Conservation (phyloP, 352 stramenopile species). For the Discostella stelligera region DNA sequence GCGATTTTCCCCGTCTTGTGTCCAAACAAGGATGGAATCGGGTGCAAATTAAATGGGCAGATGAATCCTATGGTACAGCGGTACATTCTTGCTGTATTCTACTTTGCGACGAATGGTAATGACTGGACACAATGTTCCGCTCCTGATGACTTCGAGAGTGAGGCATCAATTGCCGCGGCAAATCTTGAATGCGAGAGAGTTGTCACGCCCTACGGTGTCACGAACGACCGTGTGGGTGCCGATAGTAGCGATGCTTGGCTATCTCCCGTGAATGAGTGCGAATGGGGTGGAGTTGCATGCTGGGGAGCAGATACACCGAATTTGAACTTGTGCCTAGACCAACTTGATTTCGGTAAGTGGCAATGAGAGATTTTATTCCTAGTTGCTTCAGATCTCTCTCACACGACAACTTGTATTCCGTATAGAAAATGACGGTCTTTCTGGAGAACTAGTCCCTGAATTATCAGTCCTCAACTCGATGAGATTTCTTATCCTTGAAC, state of each 20-base stretch:
- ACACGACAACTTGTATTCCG: background rate
- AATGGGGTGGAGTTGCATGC: constrained; percentile 70
- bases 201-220: constrained; percentile 26
- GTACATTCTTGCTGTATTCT: constrained; percentile 58
- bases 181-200: constrained; percentile 26
- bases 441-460: constrained; percentile 56
- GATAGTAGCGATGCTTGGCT: constrained; percentile 36
- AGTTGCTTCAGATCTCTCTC: background rate
- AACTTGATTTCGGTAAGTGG: constrained; percentile 41
- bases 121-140: constrained; percentile 44
- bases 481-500: constrained; percentile 42
- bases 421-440: constrained; percentile 61
- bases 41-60: background rate
- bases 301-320: constrained; percentile 50
- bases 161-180: constrained; percentile 14
- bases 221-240: constrained; percentile 28
- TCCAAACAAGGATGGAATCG: constrained; percentile 17
- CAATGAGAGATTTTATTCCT: background rate
- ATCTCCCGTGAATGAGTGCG: constrained; percentile 52
- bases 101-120: constrained; percentile 50
- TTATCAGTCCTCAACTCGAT: constrained; percentile 18
- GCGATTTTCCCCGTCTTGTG: constrained; percentile 27
- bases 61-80: constrained; percentile 40
- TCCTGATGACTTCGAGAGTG: constrained; percentile 21
- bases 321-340: constrained; percentile 56